phyloP scores from a whole-genome alignment of 2,329 filamentous ascomycete species.

The Pseudogymnoascus sp. region DNA sequence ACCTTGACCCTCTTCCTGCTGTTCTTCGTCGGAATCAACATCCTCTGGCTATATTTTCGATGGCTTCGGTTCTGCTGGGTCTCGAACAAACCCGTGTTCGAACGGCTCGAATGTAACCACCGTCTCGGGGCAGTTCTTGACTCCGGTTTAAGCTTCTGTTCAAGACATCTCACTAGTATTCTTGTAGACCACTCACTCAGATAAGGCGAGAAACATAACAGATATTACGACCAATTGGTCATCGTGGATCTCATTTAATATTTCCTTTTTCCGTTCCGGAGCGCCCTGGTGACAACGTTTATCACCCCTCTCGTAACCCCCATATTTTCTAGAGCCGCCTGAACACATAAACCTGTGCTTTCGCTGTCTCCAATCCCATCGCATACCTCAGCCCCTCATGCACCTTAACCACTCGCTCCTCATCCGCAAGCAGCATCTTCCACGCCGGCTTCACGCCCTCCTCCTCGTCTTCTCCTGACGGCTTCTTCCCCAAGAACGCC shows the following conservation, averaged over 20 bases:
- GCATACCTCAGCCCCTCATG: slow-evolving; percentile 62
- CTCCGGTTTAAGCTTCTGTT: too few species aligned
- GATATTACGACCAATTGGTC: neutral
- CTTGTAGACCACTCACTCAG: too few species aligned
- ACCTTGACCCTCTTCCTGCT: too few species aligned
- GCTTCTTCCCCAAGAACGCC: slow-evolving; percentile 50
- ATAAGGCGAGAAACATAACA: too few species aligned
- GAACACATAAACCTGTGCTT: slow-evolving; percentile 87
- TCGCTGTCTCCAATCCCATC: slow-evolving; percentile 86
- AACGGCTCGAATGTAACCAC: too few species aligned
- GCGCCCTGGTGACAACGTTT: neutral
- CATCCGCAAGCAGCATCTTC: slow-evolving; percentile 66
- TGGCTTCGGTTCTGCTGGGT: too few species aligned
- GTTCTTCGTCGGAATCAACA: too few species aligned
- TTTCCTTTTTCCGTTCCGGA: neutral
- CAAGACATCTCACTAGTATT: too few species aligned
- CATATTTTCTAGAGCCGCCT: slow-evolving; percentile 27
- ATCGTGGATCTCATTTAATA: neutral
- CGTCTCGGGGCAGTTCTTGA: too few species aligned
- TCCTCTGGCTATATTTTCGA: too few species aligned
- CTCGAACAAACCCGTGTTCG: too few species aligned
- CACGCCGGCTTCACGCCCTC: slow-evolving; percentile 39
- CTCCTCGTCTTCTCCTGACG: slow-evolving; percentile 28
- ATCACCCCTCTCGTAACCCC: slow-evolving; percentile 23
- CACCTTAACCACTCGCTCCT: slow-evolving; percentile 79